Evolutionary conservation across 768 basidiomycete genomes (phyloP).

Genomic region (Mycena crocata): DNA sequence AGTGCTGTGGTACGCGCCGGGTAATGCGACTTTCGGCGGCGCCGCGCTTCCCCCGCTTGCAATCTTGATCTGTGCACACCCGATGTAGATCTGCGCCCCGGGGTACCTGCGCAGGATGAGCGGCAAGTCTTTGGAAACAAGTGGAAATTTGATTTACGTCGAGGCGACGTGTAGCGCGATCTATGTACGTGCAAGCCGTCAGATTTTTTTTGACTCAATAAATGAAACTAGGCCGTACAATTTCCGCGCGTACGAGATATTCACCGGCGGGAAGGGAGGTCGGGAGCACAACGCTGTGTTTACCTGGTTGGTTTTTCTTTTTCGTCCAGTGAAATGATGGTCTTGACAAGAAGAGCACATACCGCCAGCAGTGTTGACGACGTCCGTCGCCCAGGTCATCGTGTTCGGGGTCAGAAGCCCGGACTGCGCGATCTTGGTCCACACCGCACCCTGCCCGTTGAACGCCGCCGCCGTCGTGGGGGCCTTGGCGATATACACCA

Average conservation of each 20-base stretch:
- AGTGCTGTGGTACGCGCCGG: constrained; percentile 57
- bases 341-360: no score
- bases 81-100: constrained; percentile 63
- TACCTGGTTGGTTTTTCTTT: constrained; percentile 38
- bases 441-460: constrained; percentile 61
- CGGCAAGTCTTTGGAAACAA: constrained; percentile 41
- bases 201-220: not conserved
- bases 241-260: constrained; percentile 62
- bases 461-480: constrained; percentile 57
- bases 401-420: constrained; percentile 55
- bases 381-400: constrained; percentile 60
- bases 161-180: constrained; percentile 38
- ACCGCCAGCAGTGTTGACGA: constrained; percentile 55
- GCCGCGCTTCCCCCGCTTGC: constrained; percentile 57
- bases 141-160: not conserved
- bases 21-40: constrained; percentile 61
- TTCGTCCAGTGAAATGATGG: not conserved
- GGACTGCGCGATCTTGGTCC: constrained; percentile 66
- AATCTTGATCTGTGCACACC: constrained; percentile 63
- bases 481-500: constrained; percentile 64
- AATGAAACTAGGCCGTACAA: constrained; percentile 46
- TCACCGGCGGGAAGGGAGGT: constrained; percentile 60
- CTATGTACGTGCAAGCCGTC: constrained; percentile 18
- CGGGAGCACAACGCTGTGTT: constrained; percentile 58
- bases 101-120: constrained; percentile 49